Conservation (phyloP, 2,329 filamentous ascomycete genomes). For the Aspergillus novofumigatus region DNA sequence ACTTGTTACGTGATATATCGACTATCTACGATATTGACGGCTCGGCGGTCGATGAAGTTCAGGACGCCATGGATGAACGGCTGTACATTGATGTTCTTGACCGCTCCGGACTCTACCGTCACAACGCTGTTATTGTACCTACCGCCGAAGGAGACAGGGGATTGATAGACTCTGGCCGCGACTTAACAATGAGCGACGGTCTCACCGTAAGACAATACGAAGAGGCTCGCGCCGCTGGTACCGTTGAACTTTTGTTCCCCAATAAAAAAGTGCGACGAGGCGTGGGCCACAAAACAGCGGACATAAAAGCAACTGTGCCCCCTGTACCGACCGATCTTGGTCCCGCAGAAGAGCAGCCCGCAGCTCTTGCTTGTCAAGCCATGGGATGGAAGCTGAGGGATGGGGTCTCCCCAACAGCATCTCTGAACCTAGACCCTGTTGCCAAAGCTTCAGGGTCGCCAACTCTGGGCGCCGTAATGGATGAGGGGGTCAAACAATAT, state of each 20-base stretch:
- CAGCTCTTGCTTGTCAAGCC: slow-evolving; percentile 68
- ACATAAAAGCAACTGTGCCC: slow-evolving; percentile 46
- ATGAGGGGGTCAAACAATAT: slow-evolving; percentile 87
- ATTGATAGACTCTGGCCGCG: slow-evolving; percentile 76
- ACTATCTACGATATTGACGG: slow-evolving; percentile 75
- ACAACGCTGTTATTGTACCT: slow-evolving; percentile 65
- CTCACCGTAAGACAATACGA: slow-evolving; percentile 71
- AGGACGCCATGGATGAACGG: slow-evolving; percentile 81
- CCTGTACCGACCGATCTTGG: slow-evolving; percentile 55
- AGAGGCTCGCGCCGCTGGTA: slow-evolving; percentile 61
- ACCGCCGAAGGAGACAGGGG: slow-evolving; percentile 78
- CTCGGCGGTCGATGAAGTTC: slow-evolving; percentile 65
- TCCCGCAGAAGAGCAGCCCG: slow-evolving; percentile 64
- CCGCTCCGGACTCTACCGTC: slow-evolving; percentile 84
- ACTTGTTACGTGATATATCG: slow-evolving; percentile 72
- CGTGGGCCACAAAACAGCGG: slow-evolving; percentile 45
- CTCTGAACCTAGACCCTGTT: slow-evolving; percentile 66
- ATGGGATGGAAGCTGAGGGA: slow-evolving; percentile 79
- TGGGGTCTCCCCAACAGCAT: slow-evolving; percentile 58
- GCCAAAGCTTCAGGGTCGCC: slow-evolving; percentile 60
- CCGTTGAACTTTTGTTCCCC: slow-evolving; percentile 40
- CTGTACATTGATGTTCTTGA: slow-evolving; percentile 95
- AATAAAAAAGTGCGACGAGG: slow-evolving; percentile 42
- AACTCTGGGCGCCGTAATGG: slow-evolving; percentile 84
- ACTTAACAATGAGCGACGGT: slow-evolving; percentile 65